Percentiles rank a stretch among this genome's conserved stretches.
Conservation (phyloP, 768 basidiomycete genomes). For the Suillus decipiens region DNA sequence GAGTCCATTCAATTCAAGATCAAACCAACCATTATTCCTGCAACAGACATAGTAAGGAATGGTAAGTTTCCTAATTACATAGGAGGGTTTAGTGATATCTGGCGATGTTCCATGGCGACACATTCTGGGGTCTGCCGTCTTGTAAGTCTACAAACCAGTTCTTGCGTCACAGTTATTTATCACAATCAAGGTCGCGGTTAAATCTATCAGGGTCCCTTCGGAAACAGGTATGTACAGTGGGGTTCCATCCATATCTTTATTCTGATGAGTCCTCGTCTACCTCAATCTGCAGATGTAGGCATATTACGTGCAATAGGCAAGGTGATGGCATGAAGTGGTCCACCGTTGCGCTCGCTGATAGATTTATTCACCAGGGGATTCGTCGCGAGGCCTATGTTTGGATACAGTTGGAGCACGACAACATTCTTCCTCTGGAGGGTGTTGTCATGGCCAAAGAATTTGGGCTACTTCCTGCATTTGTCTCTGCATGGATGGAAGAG, state of each 20-base stretch:
- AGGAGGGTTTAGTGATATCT: constrained; percentile 5
- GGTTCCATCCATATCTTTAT: not conserved
- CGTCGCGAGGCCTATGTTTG: constrained; percentile 32
- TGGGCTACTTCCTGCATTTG: constrained; percentile 16
- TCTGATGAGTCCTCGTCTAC: too few species aligned
- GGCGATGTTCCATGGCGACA: constrained; percentile 9
- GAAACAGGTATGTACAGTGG: not conserved
- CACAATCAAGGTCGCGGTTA: constrained; percentile 11
- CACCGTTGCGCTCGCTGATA: not conserved
- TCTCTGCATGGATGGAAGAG: constrained; percentile 29
- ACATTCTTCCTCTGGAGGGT: constrained; percentile 34
- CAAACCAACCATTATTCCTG: not conserved
- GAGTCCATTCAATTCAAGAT: not conserved
- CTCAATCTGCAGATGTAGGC: not conserved
- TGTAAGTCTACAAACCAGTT: not conserved
- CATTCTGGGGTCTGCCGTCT: not conserved
- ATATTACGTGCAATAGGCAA: not conserved
- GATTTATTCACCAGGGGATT: constrained; percentile 23
- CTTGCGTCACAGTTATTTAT: not conserved
- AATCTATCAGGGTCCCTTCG: not conserved
- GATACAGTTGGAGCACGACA: constrained; percentile 29
- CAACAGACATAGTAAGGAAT: not conserved
- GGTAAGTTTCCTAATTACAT: too few species aligned
- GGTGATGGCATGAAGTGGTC: not conserved
- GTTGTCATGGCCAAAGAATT: constrained; percentile 11